Conservation (phyloP, 2,329 filamentous ascomycete species). For the Alternaria brassicae region DNA sequence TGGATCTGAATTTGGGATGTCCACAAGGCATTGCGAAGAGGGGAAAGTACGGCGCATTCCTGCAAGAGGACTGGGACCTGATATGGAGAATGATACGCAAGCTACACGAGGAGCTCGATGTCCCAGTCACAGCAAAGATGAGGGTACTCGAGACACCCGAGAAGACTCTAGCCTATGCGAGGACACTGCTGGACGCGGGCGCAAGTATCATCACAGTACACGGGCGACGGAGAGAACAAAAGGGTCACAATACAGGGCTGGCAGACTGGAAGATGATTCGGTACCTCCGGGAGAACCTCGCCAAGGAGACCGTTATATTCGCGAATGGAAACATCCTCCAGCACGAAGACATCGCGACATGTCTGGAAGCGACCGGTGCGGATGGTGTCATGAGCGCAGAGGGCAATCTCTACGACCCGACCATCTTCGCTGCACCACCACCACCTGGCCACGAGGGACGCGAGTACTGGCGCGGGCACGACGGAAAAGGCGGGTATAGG, state of each 20-base stretch:
- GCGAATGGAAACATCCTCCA: slow-evolving; percentile 95
- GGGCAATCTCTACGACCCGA: slow-evolving; percentile 90
- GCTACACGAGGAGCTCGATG: slow-evolving; percentile 76
- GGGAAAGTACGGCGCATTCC: slow-evolving; percentile 90
- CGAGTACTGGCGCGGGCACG: slow-evolving; percentile 84
- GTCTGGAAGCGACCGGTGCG: slow-evolving; percentile 81
- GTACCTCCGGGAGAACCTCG: slow-evolving; percentile 82
- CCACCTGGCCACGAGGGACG: slow-evolving; percentile 67
- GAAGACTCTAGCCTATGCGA: slow-evolving; percentile 86
- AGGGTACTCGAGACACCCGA: slow-evolving; percentile 86
- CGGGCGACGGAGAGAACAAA: slow-evolving; percentile 86
- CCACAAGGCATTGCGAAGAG: slow-evolving; percentile 93
- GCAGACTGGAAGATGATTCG: slow-evolving; percentile 90
- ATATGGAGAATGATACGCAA: slow-evolving; percentile 83
- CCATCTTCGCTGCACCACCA: slow-evolving; percentile 78
- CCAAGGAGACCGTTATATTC: slow-evolving; percentile 88
- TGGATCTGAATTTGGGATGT: slow-evolving; percentile 94
- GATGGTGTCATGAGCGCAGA: slow-evolving; percentile 97
- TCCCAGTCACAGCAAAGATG: slow-evolving; percentile 96
- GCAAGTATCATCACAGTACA: slow-evolving; percentile 95
- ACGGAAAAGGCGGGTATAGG: slow-evolving; percentile 83
- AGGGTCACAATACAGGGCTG: slow-evolving; percentile 91
- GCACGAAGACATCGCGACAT: slow-evolving; percentile 76
- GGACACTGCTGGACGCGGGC: slow-evolving; percentile 83
- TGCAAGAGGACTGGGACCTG: slow-evolving; percentile 90